Evolutionary conservation across 768 basidiomycete species (phyloP).

Genomic region (Agrocybe pediades): DNA sequence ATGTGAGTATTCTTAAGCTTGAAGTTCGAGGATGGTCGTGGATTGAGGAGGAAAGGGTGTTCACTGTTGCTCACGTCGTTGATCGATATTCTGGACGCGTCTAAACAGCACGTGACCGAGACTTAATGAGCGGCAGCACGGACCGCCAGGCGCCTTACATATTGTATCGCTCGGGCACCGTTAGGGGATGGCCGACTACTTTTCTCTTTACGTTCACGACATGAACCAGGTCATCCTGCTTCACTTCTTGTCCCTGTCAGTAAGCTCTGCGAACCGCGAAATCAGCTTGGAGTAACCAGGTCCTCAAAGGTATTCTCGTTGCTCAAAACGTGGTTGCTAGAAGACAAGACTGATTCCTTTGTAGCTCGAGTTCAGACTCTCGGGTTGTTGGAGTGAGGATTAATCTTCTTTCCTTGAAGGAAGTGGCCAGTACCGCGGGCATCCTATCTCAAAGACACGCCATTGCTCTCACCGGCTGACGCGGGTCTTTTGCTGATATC

Average conservation of each 20-base stretch:
- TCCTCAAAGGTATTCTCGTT: too few species aligned
- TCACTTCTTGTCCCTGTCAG: too few species aligned
- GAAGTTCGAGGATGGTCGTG: neutral
- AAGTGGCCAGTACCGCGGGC: neutral
- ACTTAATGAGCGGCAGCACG: neutral
- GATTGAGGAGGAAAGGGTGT: neutral
- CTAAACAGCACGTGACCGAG: slow-evolving; percentile 12
- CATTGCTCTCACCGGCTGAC: neutral
- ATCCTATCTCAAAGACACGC: neutral
- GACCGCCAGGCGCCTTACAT: neutral
- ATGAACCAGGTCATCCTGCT: too few species aligned
- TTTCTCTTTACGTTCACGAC: too few species aligned
- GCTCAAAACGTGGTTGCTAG: too few species aligned
- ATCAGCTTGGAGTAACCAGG: too few species aligned
- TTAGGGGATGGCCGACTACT: too few species aligned
- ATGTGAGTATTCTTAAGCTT: too few species aligned
- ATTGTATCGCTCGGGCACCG: too few species aligned
- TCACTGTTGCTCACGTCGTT: neutral
- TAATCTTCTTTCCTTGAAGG: neutral
- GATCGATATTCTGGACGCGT: too few species aligned
- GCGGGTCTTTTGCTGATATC: neutral
- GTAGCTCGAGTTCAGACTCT: neutral
- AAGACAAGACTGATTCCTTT: neutral
- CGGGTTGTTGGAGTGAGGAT: neutral
- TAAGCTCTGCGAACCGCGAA: too few species aligned